Percentiles rank a stretch among this genome's conserved stretches.
Evolutionary conservation across 495 filamentous ascomycete species (phyloP).

Genomic region (Pseudevernia furfuracea): DNA sequence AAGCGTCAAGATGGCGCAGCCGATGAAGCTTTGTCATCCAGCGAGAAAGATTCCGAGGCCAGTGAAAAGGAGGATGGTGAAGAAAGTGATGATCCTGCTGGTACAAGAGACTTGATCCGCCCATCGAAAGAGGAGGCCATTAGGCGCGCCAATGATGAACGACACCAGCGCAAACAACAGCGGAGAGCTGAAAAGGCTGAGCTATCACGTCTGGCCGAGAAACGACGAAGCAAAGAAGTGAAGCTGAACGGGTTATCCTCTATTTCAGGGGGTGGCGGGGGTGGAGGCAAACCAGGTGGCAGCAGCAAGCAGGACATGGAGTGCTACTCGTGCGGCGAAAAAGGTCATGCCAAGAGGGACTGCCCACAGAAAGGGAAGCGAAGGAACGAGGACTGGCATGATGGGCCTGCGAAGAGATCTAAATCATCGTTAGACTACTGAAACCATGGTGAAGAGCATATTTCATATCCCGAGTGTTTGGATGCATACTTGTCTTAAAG

Average conservation of each 20-base stretch:
- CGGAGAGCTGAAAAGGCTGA: slow-evolving; percentile 21
- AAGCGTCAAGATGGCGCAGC: slow-evolving; percentile 12
- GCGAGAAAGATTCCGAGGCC: slow-evolving; percentile 2
- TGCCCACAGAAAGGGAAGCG: slow-evolving; percentile 19
- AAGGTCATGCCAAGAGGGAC: slow-evolving; percentile 20
- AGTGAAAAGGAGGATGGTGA: slow-evolving; percentile 6
- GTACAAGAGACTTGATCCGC: slow-evolving; percentile 5
- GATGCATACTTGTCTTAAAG: not conserved
- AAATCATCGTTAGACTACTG: slow-evolving; percentile 12
- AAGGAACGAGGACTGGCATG: not conserved
- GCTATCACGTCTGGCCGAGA: slow-evolving; percentile 17
- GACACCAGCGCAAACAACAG: slow-evolving; percentile 16
- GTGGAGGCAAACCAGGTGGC: slow-evolving; percentile 11
- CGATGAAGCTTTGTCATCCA: slow-evolving; percentile 6
- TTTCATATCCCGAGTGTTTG: not conserved
- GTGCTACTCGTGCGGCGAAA: slow-evolving; percentile 21
- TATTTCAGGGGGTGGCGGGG: slow-evolving; percentile 18
- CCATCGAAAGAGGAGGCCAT: slow-evolving; percentile 6
- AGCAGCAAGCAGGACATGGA: slow-evolving; percentile 18
- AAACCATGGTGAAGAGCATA: not conserved
- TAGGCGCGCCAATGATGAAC: slow-evolving; percentile 7
- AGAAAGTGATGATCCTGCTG: slow-evolving; percentile 14
- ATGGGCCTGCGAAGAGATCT: slow-evolving; percentile 4
- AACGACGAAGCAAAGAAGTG: slow-evolving; percentile 20
- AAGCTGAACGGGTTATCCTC: slow-evolving; percentile 23